A percentile compares a stretch with the other conserved stretches of the same genome.
Evolutionary conservation across 768 basidiomycete species (phyloP).

Genomic region (Suillus clintonianus): DNA sequence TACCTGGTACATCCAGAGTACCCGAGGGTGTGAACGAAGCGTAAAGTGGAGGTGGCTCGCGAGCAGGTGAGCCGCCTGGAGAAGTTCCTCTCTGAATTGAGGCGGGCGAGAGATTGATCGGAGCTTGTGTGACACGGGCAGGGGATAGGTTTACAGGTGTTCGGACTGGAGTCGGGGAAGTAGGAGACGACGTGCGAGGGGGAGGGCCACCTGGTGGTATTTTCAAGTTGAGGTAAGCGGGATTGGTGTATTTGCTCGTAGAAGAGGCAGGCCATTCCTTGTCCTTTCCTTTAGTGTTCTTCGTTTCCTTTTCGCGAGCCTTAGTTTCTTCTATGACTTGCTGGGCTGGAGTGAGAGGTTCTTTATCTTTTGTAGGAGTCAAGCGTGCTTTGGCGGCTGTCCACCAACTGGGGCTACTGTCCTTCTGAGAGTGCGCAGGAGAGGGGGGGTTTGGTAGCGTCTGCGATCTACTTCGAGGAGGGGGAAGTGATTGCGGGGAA

Average conservation of each 20-base stretch:
- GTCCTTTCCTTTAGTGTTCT: slow-evolving; percentile 41
- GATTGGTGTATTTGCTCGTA: slow-evolving; percentile 56
- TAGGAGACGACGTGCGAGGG: slow-evolving; percentile 54
- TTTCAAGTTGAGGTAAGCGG: slow-evolving; percentile 58
- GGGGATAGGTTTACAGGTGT: slow-evolving; percentile 30
- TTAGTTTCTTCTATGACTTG: slow-evolving; percentile 79
- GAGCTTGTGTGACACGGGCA: slow-evolving; percentile 42
- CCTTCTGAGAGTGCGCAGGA: slow-evolving; percentile 65
- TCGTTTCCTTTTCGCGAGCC: slow-evolving; percentile 58
- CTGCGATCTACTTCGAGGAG: slow-evolving; percentile 60
- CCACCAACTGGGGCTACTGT: slow-evolving; percentile 67
- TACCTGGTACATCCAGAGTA: slow-evolving; percentile 71
- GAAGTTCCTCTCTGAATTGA: slow-evolving; percentile 54
- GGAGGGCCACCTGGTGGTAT: slow-evolving; percentile 48
- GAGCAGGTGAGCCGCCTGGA: slow-evolving; percentile 36
- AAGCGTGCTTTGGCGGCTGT: slow-evolving; percentile 69
- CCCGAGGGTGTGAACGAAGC: slow-evolving; percentile 74
- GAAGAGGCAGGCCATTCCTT: slow-evolving; percentile 60
- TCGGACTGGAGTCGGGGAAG: slow-evolving; percentile 60
- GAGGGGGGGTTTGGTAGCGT: slow-evolving; percentile 59
- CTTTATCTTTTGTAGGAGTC: slow-evolving; percentile 76
- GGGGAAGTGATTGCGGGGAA: slow-evolving; percentile 46
- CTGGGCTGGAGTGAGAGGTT: slow-evolving; percentile 80
- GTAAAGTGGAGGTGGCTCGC: slow-evolving; percentile 69
- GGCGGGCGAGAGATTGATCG: slow-evolving; percentile 58